A percentile compares a stretch with the other conserved stretches of the same genome.
phyloP scores from a whole-genome alignment of 1,139 yeast genomes.

The Blastobotrys serpentis region DNA sequence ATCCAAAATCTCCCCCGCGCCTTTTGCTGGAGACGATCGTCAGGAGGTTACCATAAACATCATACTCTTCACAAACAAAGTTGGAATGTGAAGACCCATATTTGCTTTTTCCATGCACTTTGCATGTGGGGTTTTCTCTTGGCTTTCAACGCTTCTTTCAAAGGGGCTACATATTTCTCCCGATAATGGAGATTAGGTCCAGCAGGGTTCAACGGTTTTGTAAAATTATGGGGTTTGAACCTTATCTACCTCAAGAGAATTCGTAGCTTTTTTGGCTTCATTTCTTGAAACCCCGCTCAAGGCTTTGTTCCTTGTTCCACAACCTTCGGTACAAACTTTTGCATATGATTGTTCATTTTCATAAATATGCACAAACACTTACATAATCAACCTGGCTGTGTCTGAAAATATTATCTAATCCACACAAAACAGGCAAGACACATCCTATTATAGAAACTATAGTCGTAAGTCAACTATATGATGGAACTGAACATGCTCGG shows the following conservation, averaged over 20 bases:
- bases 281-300: neutral
- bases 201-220: neutral
- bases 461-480: neutral
- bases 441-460: neutral
- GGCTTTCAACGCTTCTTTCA: neutral
- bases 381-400: conserved; percentile 1
- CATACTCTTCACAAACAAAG: neutral
- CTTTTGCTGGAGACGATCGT: too few species aligned
- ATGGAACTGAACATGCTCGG: neutral
- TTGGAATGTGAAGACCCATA: neutral
- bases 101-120: neutral
- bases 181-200: neutral
- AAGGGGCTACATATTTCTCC: neutral
- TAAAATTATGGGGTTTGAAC: too few species aligned
- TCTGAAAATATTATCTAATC: neutral
- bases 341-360: conserved; percentile 1
- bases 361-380: too few species aligned
- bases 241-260: neutral
- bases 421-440: neutral
- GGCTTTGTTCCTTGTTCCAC: neutral
- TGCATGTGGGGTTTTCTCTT: neutral
- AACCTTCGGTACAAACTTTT: neutral
- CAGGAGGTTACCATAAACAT: neutral
- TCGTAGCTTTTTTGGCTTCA: neutral
- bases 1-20: conserved; percentile 9